Conservation (phyloP, 805 yeast genomes). For the Teunomyces kruisii region DNA sequence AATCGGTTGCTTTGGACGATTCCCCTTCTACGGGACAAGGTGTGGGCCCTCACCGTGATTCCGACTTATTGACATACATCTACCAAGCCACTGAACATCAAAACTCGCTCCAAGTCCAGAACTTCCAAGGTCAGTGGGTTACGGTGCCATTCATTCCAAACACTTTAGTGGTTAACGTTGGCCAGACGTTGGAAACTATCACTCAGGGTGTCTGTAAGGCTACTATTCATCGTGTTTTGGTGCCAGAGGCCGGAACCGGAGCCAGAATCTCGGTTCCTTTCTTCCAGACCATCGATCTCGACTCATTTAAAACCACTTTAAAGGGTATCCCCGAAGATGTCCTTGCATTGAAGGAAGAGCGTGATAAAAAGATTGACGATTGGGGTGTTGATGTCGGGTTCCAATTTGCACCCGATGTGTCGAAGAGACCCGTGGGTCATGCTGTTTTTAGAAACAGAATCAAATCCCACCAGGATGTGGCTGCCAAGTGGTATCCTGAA, state of each 20-base stretch:
- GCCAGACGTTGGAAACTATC: constrained; percentile 61
- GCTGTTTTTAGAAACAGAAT: constrained; percentile 47
- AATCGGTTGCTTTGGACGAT: constrained; percentile 27
- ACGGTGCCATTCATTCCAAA: constrained; percentile 50
- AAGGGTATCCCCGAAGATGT: constrained; percentile 28
- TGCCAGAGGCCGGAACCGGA: constrained; percentile 40
- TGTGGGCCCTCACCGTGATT: constrained; percentile 67
- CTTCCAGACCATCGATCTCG: constrained; percentile 47
- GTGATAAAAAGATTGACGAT: constrained; percentile 34
- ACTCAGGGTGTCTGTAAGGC: constrained; percentile 60
- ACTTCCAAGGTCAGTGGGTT: constrained; percentile 57
- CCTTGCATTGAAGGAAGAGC: constrained; percentile 25
- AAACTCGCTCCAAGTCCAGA: constrained; percentile 56
- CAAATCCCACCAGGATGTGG: constrained; percentile 45
- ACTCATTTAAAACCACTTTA: constrained; percentile 29
- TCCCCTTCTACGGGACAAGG: constrained; percentile 43
- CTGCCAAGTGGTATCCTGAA: constrained; percentile 43
- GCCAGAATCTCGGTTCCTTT: constrained; percentile 48
- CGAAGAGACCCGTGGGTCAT: constrained; percentile 45
- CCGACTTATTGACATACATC: constrained; percentile 59
- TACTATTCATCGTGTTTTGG: constrained; percentile 54
- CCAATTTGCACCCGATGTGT: constrained; percentile 38
- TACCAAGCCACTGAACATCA: constrained; percentile 52
- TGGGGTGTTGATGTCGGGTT: constrained; percentile 42
- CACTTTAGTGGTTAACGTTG: constrained; percentile 56